Evolutionary conservation across 768 basidiomycete genomes (phyloP), one percentile per base, ranked within the genome.

Genomic region (Clathrus columnatus): DNA sequence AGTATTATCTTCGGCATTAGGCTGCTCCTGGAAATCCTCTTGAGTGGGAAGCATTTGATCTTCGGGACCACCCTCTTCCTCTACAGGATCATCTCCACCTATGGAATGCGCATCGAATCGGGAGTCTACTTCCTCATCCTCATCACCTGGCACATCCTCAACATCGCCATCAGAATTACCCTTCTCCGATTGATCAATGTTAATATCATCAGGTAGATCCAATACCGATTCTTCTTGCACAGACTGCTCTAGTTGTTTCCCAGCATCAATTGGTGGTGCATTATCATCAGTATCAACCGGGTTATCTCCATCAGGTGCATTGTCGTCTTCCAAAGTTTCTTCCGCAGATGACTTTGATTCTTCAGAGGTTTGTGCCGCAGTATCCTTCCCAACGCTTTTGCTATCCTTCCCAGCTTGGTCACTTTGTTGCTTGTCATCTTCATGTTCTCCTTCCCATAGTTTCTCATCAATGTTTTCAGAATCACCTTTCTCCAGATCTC

Each of bases 381-480:
- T 55, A 11, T 94, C 87, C 68, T 93, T 94, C 3, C 88, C 90
- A 1, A 81, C 80, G 7, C 85, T 80, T 46, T 77, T 63, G 1
- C 71, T 67, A 64, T 71, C 71, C 62, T 78, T 63, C 42, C 73
- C 72, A 32, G 83, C 81, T 61, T 75, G 78, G 59, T 88, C 83
- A 59, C 87, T 71, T 54, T 82, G 72, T 21, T 77, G 71, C 65
- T 83, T 80, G 46, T 81, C 78, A 45, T 83, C 75, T 24, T 68
- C 69, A n/a, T 74, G 67, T 20, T 81, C 75, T 24, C 79, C 74
- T 4, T 80, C 92, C 95, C 96, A 98, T 61, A 99, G 73, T 72
- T 98, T 97, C 72, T 99, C 95, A 64, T 98, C 95, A 16, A 96
- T 80, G 0, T 85, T 84, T 23, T 81, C 76, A 7, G 90, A 86